Percentiles rank a stretch among this genome's conserved stretches.
Conservation (phyloP, 2,329 filamentous ascomycete species). For the Diplodia mutila region DNA sequence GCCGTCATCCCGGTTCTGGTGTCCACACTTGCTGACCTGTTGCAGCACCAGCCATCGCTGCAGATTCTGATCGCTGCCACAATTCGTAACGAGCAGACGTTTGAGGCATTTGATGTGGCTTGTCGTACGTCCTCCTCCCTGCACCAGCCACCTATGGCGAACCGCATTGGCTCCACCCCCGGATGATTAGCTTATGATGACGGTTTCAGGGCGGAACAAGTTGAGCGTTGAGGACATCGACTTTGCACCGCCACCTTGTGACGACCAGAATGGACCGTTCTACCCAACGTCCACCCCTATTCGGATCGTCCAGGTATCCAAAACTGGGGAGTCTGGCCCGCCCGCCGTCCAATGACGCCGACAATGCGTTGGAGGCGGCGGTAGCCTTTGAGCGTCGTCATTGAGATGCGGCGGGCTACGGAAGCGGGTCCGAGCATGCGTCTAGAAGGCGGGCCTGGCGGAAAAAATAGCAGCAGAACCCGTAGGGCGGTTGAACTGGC, state of each 20-base stretch:
- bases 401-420: background rate
- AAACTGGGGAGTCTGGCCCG: constrained; percentile 15
- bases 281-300: constrained; percentile 65
- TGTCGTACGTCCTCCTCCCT: constrained; percentile 55
- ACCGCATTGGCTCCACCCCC: background rate
- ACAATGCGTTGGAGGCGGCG: background rate
- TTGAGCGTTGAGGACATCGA: constrained; percentile 40
- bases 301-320: constrained; percentile 47
- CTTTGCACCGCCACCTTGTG: constrained; percentile 38
- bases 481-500: background rate
- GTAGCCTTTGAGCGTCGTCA: constrained; percentile 11
- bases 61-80: constrained; percentile 71
- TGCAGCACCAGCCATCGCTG: constrained; percentile 59
- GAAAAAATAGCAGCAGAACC: constrained; percentile 10
- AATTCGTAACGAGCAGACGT: constrained; percentile 71
- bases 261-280: constrained; percentile 64
- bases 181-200: constrained; percentile 18
- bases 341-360: constrained; percentile 4
- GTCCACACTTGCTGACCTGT: constrained; percentile 65
- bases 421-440: constrained; percentile 14
- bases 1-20: constrained; percentile 66
- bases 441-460: constrained; percentile 8
- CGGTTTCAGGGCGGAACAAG: constrained; percentile 44
- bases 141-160: constrained; percentile 20
- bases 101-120: constrained; percentile 63